Evolutionary conservation across 1,284 basidiomycete species (phyloP).

Genomic region (Cutaneotrichosporon daszewskae): DNA sequence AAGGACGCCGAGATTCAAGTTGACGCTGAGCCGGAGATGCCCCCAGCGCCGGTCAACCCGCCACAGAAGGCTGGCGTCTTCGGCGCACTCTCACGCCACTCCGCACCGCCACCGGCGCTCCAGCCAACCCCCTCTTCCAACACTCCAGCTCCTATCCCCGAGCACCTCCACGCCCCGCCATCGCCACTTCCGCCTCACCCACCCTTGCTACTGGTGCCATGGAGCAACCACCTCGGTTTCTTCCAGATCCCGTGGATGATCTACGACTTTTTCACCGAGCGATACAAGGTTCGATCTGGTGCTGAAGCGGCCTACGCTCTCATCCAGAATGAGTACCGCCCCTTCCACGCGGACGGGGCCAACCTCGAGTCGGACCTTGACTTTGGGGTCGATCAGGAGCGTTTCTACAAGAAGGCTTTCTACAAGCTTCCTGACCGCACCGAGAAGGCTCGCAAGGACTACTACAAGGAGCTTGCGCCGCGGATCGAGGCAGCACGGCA

Average conservation of each 20-base stretch:
- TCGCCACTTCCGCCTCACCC: slow-evolving; percentile 66
- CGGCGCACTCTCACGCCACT: slow-evolving; percentile 29
- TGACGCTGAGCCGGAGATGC: neutral
- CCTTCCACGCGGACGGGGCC: slow-evolving; percentile 34
- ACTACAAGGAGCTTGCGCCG: slow-evolving; percentile 67
- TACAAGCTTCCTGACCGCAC: slow-evolving; percentile 60
- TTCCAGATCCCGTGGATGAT: slow-evolving; percentile 83
- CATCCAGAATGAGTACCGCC: slow-evolving; percentile 61
- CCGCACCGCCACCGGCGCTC: slow-evolving; percentile 10
- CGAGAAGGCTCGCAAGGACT: slow-evolving; percentile 63
- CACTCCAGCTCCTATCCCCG: slow-evolving; percentile 24
- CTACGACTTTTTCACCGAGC: slow-evolving; percentile 85
- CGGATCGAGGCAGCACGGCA: slow-evolving; percentile 71
- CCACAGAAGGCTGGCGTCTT: slow-evolving; percentile 21
- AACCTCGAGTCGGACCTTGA: slow-evolving; percentile 69
- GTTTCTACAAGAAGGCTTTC: slow-evolving; percentile 62
- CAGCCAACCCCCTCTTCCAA: neutral
- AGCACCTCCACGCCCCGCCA: slow-evolving; percentile 53
- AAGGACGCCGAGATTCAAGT: slow-evolving; percentile 13
- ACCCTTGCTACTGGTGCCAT: slow-evolving; percentile 81
- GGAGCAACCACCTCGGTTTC: slow-evolving; percentile 78
- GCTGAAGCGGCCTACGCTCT: slow-evolving; percentile 75
- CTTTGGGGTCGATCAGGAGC: slow-evolving; percentile 65
- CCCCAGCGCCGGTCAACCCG: neutral
- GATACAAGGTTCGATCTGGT: slow-evolving; percentile 69